Base-by-base conservation (phyloP, 2,329 filamentous ascomycete genomes). In the Fusarium mangiferae region DNA sequence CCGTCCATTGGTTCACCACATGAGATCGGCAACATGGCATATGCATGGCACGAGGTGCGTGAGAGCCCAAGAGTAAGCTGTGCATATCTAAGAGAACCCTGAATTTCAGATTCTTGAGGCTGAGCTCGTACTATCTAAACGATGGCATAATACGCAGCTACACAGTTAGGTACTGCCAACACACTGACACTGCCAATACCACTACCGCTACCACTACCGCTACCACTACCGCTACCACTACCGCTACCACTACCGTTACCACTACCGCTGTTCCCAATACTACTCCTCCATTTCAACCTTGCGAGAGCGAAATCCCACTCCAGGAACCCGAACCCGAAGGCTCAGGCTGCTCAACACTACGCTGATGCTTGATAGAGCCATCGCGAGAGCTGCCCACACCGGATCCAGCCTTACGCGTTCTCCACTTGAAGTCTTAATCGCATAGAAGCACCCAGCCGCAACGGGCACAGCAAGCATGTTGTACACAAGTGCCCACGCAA, bases 361-460 rank as follows among this genome's bases (percentile, higher is more conserved):
- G 78, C 93, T 96, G 75, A 98, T 91, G 81, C 93, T 96, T 82
- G 95, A 98, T 81, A 95, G 82, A 33, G 96, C 96, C 96, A 98
- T 98, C 2, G 95, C 95, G 80, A 98, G 83, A 74, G 91, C 92
- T 10, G 95, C 96, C 95, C 95, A 98, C 3, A 93, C 93, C 0
- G 93, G 93, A 80, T 94, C 91, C 52, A 95, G 83, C 68, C 89
- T 84, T 26, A 94, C 82, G 79, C 93, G 92, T 36, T 80, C 80
- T 4, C 86, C 87, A 5, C 80, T 78, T 7, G 81, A 80, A 52
- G 85, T 86, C 60, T 77, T 80, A 52, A 91, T 73, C 5, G 88
- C 84, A 81, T 93, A 97, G 66, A 97, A 84, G 42, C 92, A 92
- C 3, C 94, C 94, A 1, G 94, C 94, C 0, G 94, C 94, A 64